These are phyloP conservation scores for Aspergillus homomorphus DNA, from an alignment of 495 filamentous ascomycete species.

Conservation along the genomic window DNA sequence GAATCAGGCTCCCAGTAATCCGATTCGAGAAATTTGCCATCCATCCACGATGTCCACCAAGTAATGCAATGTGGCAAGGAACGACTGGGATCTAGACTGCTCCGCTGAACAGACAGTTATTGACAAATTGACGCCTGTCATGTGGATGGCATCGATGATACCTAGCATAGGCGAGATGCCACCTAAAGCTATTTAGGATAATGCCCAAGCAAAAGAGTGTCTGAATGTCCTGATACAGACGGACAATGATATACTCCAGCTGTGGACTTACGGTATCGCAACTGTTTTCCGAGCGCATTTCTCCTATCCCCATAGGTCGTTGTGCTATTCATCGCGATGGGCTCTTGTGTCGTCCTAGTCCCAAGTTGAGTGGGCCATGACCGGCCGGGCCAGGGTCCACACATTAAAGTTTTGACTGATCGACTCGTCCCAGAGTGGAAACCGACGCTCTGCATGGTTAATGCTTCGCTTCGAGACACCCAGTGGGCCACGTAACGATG, in stretches of 20 bases:
- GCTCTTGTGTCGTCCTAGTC: not conserved
- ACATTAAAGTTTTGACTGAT: not conserved
- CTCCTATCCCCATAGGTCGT: not conserved
- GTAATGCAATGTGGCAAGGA: constrained; percentile 3
- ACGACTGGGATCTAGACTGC: constrained; percentile 6
- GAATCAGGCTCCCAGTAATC: not conserved
- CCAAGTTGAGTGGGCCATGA: too few species aligned
- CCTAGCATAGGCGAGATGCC: constrained; percentile 1
- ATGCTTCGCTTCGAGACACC: not conserved
- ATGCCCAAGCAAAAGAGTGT: not conserved
- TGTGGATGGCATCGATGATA: constrained; percentile 7
- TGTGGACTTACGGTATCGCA: constrained; percentile 2
- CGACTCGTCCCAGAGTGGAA: not conserved
- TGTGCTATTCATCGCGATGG: not conserved
- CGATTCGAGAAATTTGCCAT: not conserved
- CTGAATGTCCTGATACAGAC: not conserved
- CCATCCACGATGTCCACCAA: not conserved
- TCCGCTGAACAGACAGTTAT: constrained; percentile 5
- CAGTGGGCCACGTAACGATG: constrained; percentile 1
- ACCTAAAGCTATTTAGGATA: not conserved
- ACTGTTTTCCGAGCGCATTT: constrained; percentile 1
- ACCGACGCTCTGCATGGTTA: not conserved
- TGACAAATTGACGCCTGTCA: constrained; percentile 10
- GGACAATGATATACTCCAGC: not conserved
- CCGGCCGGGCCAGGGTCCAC: not conserved